Percentiles rank a stretch among this genome's conserved stretches.
These are phyloP conservation scores for Talaromyces sp. DNA, from an alignment of 2,329 filamentous ascomycete genomes.

Conservation along the genomic window DNA sequence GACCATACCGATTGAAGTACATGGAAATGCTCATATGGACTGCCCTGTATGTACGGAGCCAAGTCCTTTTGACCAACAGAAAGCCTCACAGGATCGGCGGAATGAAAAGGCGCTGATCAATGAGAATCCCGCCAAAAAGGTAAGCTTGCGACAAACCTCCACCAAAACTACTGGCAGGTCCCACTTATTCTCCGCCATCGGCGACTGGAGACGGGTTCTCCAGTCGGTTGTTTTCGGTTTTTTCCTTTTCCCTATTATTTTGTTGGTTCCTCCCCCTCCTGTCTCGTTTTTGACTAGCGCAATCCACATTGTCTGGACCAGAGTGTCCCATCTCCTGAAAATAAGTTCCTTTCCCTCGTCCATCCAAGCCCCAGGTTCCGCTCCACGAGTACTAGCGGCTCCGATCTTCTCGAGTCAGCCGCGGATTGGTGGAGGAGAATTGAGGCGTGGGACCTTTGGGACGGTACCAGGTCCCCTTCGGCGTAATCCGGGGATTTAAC, in stretches of 20 bases:
- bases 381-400: conserved; percentile 9
- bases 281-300: not conserved
- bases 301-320: not conserved
- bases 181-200: conserved; percentile 22
- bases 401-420: conserved; percentile 9
- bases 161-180: not conserved
- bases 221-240: not conserved
- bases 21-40: too few species aligned
- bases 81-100: not conserved
- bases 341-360: not conserved
- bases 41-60: too few species aligned
- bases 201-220: conserved; percentile 10
- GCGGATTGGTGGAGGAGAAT: not conserved
- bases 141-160: conserved; percentile 18
- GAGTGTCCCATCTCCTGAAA: not conserved
- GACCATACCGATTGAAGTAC: too few species aligned
- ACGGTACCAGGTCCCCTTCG: not conserved
- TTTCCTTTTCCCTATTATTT: not conserved
- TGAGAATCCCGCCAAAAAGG: not conserved
- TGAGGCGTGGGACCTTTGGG: not conserved
- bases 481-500: conserved; percentile 16
- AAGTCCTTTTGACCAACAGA: not conserved
- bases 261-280: not conserved
- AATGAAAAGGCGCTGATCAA: conserved; percentile 4
- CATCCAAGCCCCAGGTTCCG: conserved; percentile 8